phyloP scores from a whole-genome alignment of 345 rosid genomes.

The Rubroshorea leprosula region DNA sequence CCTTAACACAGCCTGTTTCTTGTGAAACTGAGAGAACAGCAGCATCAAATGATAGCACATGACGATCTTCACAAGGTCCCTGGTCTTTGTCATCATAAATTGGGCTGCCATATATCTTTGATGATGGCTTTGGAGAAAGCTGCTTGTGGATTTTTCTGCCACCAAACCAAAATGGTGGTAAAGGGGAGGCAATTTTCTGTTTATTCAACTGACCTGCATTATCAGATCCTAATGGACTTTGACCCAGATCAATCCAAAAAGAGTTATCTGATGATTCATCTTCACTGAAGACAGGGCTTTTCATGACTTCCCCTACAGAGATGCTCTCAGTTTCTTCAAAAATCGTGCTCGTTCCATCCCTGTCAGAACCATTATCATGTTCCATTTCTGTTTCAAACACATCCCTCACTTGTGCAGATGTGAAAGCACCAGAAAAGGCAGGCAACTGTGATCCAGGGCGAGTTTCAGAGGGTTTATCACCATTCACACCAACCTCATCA shows the following conservation, averaged over 20 bases:
- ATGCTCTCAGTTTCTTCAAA: conserved; percentile 92
- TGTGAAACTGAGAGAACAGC: conserved; percentile 89
- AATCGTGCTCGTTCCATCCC: conserved; percentile 80
- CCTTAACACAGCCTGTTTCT: conserved; percentile 52
- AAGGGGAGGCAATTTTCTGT: conserved; percentile 52
- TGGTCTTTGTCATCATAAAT: conserved; percentile 51
- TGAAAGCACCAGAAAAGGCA: conserved; percentile 88
- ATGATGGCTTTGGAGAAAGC: conserved; percentile 57
- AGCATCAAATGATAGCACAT: conserved; percentile 84
- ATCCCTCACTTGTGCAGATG: conserved; percentile 91
- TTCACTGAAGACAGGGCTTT: conserved; percentile 95
- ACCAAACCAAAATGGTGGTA: conserved; percentile 65
- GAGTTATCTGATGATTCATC: conserved; percentile 90
- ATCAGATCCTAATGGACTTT: conserved; percentile 82
- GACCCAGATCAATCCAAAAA: conserved; percentile 93
- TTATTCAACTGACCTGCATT: conserved; percentile 44
- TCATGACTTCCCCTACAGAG: conserved; percentile 94
- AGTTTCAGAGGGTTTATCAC: conserved; percentile 49
- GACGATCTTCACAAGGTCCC: conserved; percentile 40
- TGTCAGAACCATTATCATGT: conserved; percentile 73
- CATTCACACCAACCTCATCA: conserved; percentile 48
- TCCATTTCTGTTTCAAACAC: conserved; percentile 86
- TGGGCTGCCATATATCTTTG: conserved; percentile 64
- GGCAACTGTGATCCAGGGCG: conserved; percentile 65
- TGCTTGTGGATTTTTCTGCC: conserved; percentile 60